Base-by-base conservation (phyloP, 371 early-diverging fungal genomes). In the Mortierella sp. region DNA sequence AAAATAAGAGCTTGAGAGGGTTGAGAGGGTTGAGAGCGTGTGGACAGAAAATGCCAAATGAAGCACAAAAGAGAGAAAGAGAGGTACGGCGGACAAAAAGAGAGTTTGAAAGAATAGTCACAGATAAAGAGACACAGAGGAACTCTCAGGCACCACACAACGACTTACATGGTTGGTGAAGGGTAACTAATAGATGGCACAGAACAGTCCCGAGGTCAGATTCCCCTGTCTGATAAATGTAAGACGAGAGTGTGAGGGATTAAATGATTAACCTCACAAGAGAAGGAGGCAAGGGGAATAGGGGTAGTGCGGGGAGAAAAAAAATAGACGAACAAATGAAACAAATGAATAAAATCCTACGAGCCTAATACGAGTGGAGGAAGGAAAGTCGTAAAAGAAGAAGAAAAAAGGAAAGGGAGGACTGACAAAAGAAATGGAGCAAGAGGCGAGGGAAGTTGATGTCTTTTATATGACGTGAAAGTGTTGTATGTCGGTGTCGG, bases 31-130 rank as follows among this genome's bases (percentile, higher is more conserved):
- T 11, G 14, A 28, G n/a, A 28, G 57, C 57, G 3, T 55, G 57
- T 58, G 58, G 35, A 58, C 58, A 30, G 58, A 58, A 58, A 58
- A 58, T 30, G 58, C 58, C 32, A 58, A 58, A 58, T 58, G 58
- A 58, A 58, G 57, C 28, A 24, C 57, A 57, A 16, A 30, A 39
- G 39, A 39, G 43, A 43, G 43, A 16, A 43, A 43, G 43, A 43
- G 43, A 43, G 16, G 43, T 14, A 11, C 11, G 43, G 0, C 11
- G 43, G 43, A 43, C 11, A 43, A 43, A 43, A 39, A 39, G 39
- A 39, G 10, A 39, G 39, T 39, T 1, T 11, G 43, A 16, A 16
- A 5, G 0, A 35, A 35, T 35, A 35, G 35, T 35, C 35, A 35
- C 35, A 8, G 35, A 35, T 0, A 35, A 35, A 35, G 35, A 35